phyloP scores from a whole-genome alignment of 768 basidiomycete genomes.

The Lactarius pseudohatsudake region DNA sequence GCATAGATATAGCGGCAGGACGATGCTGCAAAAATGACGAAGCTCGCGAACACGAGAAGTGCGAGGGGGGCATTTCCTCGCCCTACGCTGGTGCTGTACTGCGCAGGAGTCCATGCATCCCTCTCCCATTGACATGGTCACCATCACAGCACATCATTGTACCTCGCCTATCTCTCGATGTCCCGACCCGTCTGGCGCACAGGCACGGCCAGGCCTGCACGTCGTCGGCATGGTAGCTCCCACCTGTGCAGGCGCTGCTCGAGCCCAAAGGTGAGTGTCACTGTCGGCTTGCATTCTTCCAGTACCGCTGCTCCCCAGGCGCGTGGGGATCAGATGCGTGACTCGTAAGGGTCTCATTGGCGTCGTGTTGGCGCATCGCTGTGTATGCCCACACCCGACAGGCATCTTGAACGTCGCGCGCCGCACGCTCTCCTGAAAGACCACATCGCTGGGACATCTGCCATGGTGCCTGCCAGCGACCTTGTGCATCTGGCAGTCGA shows the following conservation, averaged over 20 bases:
- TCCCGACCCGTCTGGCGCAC: conserved; percentile 55
- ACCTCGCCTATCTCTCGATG: conserved; percentile 61
- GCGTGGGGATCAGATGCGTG: too few species aligned
- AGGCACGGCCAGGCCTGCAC: conserved; percentile 73
- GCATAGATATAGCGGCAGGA: too few species aligned
- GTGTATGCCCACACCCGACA: conserved; percentile 87
- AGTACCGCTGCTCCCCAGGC: conserved; percentile 42
- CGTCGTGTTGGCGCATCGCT: conserved; percentile 96
- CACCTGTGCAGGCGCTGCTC: conserved; percentile 79
- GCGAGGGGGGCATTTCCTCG: conserved; percentile 25
- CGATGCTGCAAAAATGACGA: too few species aligned
- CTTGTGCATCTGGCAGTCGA: conserved; percentile 94
- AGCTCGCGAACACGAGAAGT: too few species aligned
- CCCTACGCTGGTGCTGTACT: conserved; percentile 87
- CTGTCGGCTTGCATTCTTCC: conserved; percentile 61
- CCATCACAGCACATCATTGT: conserved; percentile 49
- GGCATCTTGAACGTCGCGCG: conserved; percentile 85
- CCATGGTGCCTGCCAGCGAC: conserved; percentile 70
- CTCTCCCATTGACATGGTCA: conserved; percentile 37
- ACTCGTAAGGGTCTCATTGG: conserved; percentile 81
- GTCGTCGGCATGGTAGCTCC: conserved; percentile 85
- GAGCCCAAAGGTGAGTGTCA: conserved; percentile 73
- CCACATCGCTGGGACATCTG: conserved; percentile 32
- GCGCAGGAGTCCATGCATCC: conserved; percentile 46
- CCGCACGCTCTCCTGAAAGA: conserved; percentile 81